Percentiles rank a stretch among this genome's conserved stretches.
phyloP scores from a whole-genome alignment of 2,329 filamentous ascomycete genomes.

The Penicillium sp. region DNA sequence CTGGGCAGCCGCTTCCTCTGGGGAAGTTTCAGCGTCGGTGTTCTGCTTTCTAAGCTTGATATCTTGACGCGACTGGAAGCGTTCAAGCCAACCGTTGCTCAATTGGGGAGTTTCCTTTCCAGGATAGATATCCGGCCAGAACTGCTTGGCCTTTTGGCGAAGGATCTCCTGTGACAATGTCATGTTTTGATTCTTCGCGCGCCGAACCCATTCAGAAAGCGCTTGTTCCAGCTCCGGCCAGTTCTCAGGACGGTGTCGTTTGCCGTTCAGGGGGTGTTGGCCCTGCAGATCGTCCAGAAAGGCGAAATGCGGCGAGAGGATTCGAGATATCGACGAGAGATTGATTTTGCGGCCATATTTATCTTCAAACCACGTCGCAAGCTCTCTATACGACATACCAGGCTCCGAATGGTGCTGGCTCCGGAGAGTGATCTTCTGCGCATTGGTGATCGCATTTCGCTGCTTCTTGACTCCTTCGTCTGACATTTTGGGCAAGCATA shows the following conservation, averaged over 20 bases:
- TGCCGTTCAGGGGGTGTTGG: neutral
- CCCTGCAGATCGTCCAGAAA: slow-evolving; percentile 5
- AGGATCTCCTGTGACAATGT: slow-evolving; percentile 10
- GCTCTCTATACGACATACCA: neutral
- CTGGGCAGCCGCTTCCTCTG: neutral
- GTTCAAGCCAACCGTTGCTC: slow-evolving; percentile 18
- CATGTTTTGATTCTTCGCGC: slow-evolving; percentile 6
- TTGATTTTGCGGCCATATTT: slow-evolving; percentile 4
- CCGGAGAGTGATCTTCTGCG: slow-evolving; percentile 5
- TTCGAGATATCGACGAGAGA: slow-evolving; percentile 5
- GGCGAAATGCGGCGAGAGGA: neutral
- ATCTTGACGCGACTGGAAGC: slow-evolving; percentile 15
- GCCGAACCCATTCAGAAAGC: slow-evolving; percentile 4
- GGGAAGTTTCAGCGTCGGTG: slow-evolving; percentile 7
- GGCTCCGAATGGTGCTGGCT: neutral
- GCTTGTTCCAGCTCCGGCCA: slow-evolving; percentile 7
- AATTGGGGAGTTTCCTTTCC: slow-evolving; percentile 15
- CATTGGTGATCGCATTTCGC: slow-evolving; percentile 8
- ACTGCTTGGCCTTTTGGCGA: slow-evolving; percentile 16
- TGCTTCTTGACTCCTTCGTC: neutral
- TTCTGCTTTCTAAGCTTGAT: slow-evolving; percentile 10
- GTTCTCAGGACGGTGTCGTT: slow-evolving; percentile 1
- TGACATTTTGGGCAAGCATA: neutral
- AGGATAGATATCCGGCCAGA: slow-evolving; percentile 19
- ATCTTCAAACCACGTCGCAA: slow-evolving; percentile 7